A percentile compares a stretch with the other conserved stretches of the same genome.
phyloP scores from a whole-genome alignment of 371 early-diverging fungal species.

The Circinella minor region DNA sequence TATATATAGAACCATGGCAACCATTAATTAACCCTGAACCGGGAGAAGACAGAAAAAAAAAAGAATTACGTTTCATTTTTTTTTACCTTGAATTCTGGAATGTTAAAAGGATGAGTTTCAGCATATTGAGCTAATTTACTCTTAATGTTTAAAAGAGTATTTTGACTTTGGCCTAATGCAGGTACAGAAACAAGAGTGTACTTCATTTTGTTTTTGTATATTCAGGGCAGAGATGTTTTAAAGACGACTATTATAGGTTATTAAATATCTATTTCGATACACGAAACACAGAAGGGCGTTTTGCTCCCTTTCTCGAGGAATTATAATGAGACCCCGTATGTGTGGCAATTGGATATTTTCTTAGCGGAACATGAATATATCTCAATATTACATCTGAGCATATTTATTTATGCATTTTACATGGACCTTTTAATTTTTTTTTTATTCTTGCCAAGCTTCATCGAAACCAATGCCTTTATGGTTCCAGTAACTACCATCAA shows the following conservation, averaged over 20 bases:
- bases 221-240: constrained; percentile 1
- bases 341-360: no score
- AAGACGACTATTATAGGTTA: background rate
- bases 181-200: constrained; percentile 55
- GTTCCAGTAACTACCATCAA: constrained; percentile 30
- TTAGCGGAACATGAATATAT: no score
- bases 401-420: background rate
- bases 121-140: constrained; percentile 47
- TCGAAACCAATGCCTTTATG: constrained; percentile 47
- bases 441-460: constrained; percentile 30
- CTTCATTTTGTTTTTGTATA: constrained; percentile 31
- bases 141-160: constrained; percentile 46
- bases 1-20: no score
- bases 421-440: background rate
- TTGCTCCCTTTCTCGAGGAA: no score
- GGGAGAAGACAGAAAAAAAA: no score
- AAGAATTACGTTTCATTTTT: background rate
- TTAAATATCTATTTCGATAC: background rate
- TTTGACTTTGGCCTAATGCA: constrained; percentile 47
- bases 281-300: background rate
- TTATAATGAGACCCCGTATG: no score
- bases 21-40: no score
- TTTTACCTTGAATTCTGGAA: constrained; percentile 61
- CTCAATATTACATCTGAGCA: no score
- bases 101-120: constrained; percentile 35